Base-by-base conservation (phyloP, 2,329 filamentous ascomycete genomes). In the Chaetomium olivaceum region DNA sequence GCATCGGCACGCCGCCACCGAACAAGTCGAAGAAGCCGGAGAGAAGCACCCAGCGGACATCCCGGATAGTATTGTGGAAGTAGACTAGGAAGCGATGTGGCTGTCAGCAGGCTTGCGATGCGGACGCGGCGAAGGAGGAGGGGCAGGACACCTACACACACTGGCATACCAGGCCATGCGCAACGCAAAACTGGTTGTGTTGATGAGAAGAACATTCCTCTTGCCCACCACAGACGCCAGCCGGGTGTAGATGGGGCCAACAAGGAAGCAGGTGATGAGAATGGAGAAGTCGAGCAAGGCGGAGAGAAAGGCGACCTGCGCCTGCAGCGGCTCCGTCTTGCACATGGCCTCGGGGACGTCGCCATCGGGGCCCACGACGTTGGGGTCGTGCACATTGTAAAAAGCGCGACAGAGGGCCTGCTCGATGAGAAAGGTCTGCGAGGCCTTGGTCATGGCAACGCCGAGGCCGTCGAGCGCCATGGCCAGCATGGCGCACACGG, bases 401-500 rank as follows among this genome's bases (percentile, higher is more conserved):
- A 51, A 51, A 7, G 48, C 48, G 48, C 48, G 48, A 51, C 48
- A 51, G 48, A 51, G 48, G 48, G 48, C 48, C 48, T 51, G 48
- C 48, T 51, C 48, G n/a, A 51, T 51, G 48, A 51, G 48, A 51
- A 51, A 51, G 48, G 48, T 51, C 48, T 51, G 48, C 48, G 48
- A 51, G 21, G 48, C 48, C 48, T 51, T 51, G 48, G 48, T 51
- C 48, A 51, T 51, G 48, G 48, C 48, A 51, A 51, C 48, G 48
- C 48, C 48, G 48, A 51, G 48, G 21, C 48, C 48, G 48, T 51
- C 48, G 48, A 51, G 21, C 48, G 48, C 48, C 48, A 51, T 51
- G 48, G 48, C 48, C 48, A 51, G 48, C 48, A 51, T 51, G 48
- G 48, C 48, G 48, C 48, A 51, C 48, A 51, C 48, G 48, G 48